Percentiles rank a stretch among this genome's conserved stretches.
Conservation (phyloP, 1,139 yeast genomes). For the Blastobotrys raffinosifermentans region DNA sequence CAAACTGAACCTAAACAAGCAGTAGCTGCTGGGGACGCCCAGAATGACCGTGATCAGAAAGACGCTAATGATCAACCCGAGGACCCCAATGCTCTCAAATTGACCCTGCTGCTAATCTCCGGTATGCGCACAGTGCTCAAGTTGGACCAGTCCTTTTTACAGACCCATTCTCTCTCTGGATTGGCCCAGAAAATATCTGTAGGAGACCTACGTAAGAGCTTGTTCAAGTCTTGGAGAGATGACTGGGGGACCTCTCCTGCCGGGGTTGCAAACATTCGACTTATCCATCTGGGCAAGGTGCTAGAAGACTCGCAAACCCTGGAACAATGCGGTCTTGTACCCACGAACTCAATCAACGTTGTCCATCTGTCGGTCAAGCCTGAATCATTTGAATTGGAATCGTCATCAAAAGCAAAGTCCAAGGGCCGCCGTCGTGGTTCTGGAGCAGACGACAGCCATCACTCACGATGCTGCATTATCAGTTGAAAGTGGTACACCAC, state of each 20-base stretch:
- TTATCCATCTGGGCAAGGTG: constrained; percentile 30
- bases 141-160: constrained; percentile 18
- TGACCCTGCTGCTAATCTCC: constrained; percentile 24
- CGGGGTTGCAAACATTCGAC: constrained; percentile 20
- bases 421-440: constrained; percentile 10
- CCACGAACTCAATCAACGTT: constrained; percentile 20
- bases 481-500: neutral
- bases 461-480: constrained; percentile 21
- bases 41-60: no score
- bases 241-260: constrained; percentile 27
- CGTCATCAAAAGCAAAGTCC: constrained; percentile 15
- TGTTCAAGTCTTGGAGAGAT: constrained; percentile 19
- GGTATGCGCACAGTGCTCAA: constrained; percentile 22
- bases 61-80: no score
- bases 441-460: constrained; percentile 10
- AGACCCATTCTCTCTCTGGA: constrained; percentile 20
- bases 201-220: constrained; percentile 18
- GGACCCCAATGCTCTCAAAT: constrained; percentile 11
- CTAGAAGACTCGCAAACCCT: constrained; percentile 26
- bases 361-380: constrained; percentile 29
- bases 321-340: constrained; percentile 14
- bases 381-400: constrained; percentile 24
- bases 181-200: constrained; percentile 13
- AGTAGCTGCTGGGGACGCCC: no score
- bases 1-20: no score